Base-by-base conservation (phyloP, 1,284 basidiomycete genomes). In the Ceratobasidium sp. region DNA sequence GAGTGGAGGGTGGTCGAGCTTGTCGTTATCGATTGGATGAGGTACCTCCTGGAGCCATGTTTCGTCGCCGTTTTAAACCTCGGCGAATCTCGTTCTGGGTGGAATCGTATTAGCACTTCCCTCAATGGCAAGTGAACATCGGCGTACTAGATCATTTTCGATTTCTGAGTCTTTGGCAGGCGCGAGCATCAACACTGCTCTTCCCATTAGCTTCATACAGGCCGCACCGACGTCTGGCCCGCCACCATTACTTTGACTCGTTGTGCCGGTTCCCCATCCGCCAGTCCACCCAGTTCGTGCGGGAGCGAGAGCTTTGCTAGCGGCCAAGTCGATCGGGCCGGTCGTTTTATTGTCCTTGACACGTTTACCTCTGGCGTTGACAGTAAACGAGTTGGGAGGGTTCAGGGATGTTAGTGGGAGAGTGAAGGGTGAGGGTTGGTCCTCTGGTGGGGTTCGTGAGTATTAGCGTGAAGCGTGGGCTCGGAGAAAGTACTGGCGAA, bases 391-490 rank as follows among this genome's bases (percentile, higher is more conserved):
- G 49, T 73, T 73, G 37, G 71, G 71, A 22, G 80, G 78, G 0
- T 81, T 81, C 7, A 80, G 81, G 19, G 86, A 84, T 2, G 90
- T 91, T 24, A 94, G 86, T 2, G 92, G 88, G 16, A 94, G 84
- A 0, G 92, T 90, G 83, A 93, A 94, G 2, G 91, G 90, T 0
- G 92, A 93, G 0, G 91, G 90, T 34, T 94, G 86, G 79, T 94
- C 92, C 78, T 94, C 92, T 51, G 51, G 34, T 62, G 24, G 63
- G 63, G 22, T 53, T 65, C 7, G n/a, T 0, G 59, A 41, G 37
- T 46, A n/a, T 46, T 46, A 46, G 43, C 43, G 14, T 24, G 59
- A 14, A 29, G 43, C 4, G 89, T 89, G 74, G 91, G 86, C 6
- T 88, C 86, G 3, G 88, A 83, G 11, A 31, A 51, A 61, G 48